Evolutionary conservation across 2,329 filamentous ascomycete genomes (phyloP).

Genomic region (Incumbomyces delicatus): DNA sequence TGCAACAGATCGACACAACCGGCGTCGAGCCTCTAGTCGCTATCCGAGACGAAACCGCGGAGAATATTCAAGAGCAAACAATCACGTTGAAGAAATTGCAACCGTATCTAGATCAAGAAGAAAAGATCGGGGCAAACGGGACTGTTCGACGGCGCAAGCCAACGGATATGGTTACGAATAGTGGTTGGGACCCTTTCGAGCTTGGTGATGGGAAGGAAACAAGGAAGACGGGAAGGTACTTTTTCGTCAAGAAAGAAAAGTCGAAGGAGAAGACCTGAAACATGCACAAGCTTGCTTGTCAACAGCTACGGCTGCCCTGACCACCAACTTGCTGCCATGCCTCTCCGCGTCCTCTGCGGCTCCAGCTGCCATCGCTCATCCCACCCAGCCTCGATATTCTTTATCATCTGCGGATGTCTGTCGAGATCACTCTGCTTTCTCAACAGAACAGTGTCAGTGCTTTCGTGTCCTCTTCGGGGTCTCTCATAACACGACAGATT

Average conservation of each 20-base stretch:
- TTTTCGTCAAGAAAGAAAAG: constrained; percentile 53
- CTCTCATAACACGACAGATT: constrained; percentile 35
- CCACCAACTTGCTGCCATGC: neutral
- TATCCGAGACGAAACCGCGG: constrained; percentile 60
- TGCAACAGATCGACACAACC: constrained; percentile 68
- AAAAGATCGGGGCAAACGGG: constrained; percentile 31
- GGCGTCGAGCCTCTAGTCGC: constrained; percentile 64
- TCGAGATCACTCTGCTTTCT: constrained; percentile 14
- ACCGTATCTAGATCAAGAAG: constrained; percentile 31
- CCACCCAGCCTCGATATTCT: constrained; percentile 10
- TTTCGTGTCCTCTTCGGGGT: constrained; percentile 23
- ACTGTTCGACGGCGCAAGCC: constrained; percentile 40
- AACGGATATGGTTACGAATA: constrained; percentile 38
- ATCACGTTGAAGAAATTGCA: constrained; percentile 30
- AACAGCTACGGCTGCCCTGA: neutral
- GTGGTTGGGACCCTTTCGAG: constrained; percentile 62
- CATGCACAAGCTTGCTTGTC: neutral
- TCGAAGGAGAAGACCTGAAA: constrained; percentile 2
- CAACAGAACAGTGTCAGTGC: constrained; percentile 18
- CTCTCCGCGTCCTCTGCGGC: neutral
- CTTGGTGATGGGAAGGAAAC: constrained; percentile 52
- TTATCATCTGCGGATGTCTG: neutral
- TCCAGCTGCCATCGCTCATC: constrained; percentile 15
- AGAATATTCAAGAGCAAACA: constrained; percentile 30
- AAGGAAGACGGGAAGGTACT: constrained; percentile 62